These are phyloP conservation scores for Sporisorium graminicola DNA, from an alignment of 1,284 basidiomycete species.

Conservation along the genomic window DNA sequence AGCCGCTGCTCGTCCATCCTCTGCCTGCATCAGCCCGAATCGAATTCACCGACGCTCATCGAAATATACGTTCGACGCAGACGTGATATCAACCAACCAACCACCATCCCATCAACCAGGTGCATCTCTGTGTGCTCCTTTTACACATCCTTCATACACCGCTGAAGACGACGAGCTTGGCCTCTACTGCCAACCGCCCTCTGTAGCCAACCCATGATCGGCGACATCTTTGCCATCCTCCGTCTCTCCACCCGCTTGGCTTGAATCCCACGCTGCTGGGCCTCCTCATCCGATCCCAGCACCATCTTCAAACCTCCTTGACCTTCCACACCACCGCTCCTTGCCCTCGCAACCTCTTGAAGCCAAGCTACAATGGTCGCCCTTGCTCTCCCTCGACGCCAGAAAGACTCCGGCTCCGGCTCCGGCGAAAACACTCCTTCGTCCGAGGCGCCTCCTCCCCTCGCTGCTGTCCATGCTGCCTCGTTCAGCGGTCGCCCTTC, in stretches of 20 bases:
- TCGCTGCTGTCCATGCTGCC: conserved; percentile 23
- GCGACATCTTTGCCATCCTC: conserved; percentile 37
- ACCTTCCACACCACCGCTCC: conserved; percentile 14
- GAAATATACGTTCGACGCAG: not conserved
- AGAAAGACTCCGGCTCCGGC: conserved; percentile 30
- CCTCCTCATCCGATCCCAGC: conserved; percentile 35
- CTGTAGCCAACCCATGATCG: conserved; percentile 58
- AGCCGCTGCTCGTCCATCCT: not conserved
- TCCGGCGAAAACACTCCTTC: conserved; percentile 21
- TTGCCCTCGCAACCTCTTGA: not conserved
- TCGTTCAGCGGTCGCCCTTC: conserved; percentile 24
- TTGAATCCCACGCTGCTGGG: conserved; percentile 53
- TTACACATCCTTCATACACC: not conserved
- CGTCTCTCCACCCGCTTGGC: conserved; percentile 50
- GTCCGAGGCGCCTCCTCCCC: conserved; percentile 36
- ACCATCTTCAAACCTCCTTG: conserved; percentile 52
- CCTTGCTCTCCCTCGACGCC: conserved; percentile 41
- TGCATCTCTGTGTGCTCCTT: conserved; percentile 3
- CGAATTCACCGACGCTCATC: too few relatives aligned
- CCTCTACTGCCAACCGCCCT: conserved; percentile 44
- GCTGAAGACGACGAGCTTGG: conserved; percentile 37
- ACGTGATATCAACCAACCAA: not conserved
- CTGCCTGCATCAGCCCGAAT: not conserved
- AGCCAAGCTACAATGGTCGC: conserved; percentile 24
- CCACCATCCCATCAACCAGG: not conserved